Percentiles rank a stretch among this genome's conserved stretches.
Conservation (phyloP, 306 rosid species). For the Cajanus cajan region DNA sequence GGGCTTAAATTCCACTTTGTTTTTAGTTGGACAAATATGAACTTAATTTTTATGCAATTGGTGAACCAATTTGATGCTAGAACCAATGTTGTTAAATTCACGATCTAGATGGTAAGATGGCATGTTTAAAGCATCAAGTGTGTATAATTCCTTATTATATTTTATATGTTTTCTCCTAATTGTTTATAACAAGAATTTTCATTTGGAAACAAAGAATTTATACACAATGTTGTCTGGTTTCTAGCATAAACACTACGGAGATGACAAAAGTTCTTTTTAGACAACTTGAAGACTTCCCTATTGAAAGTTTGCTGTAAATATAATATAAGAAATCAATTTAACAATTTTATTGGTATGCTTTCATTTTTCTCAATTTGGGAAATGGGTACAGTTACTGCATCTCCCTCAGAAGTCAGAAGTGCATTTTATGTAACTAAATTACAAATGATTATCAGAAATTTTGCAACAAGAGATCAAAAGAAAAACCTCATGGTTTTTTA, state of each 20-base stretch:
- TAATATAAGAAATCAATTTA: not conserved
- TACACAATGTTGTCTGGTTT: slow-evolving; percentile 8
- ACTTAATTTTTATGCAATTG: not conserved
- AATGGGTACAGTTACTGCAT: not conserved
- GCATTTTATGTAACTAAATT: no score
- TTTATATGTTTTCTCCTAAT: not conserved
- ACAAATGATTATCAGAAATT: not conserved
- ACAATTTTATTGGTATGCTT: not conserved
- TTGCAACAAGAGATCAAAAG: not conserved
- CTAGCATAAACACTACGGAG: not conserved
- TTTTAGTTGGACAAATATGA: not conserved
- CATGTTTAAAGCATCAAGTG: no score
- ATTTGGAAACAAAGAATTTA: not conserved
- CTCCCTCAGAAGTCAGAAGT: not conserved
- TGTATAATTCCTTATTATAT: not conserved
- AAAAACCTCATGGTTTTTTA: not conserved
- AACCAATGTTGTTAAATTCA: not conserved
- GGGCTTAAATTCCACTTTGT: not conserved
- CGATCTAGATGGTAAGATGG: not conserved
- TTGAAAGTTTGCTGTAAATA: not conserved
- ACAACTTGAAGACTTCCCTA: not conserved
- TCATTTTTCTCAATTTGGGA: not conserved
- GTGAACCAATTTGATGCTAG: not conserved
- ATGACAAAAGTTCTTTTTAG: not conserved
- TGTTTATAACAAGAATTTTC: slow-evolving; percentile 7